These are phyloP conservation scores for Aspergillus mulundensis DNA, from an alignment of 495 filamentous ascomycete genomes.

Conservation along the genomic window DNA sequence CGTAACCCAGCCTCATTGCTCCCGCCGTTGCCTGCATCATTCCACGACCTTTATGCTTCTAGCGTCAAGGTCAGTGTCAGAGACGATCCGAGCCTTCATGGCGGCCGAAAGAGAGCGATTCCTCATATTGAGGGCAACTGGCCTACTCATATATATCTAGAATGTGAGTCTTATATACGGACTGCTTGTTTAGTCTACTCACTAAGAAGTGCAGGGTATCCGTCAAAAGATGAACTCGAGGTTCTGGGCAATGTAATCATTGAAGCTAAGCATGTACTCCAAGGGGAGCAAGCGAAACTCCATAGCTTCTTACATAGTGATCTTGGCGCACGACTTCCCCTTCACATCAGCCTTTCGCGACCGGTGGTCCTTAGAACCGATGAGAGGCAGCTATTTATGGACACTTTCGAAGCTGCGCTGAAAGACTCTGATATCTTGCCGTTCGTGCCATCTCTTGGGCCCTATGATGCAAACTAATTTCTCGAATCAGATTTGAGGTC, in stretches of 20 bases:
- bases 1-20: slow-evolving; percentile 36
- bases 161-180: slow-evolving; percentile 60
- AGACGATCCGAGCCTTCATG: slow-evolving; percentile 83
- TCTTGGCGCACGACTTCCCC: slow-evolving; percentile 70
- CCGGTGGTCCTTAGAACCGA: slow-evolving; percentile 63
- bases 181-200: neutral
- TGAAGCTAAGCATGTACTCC: slow-evolving; percentile 25
- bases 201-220: slow-evolving; percentile 61
- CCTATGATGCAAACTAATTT: neutral
- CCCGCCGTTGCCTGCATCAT: slow-evolving; percentile 76
- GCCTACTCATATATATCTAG: slow-evolving; percentile 88
- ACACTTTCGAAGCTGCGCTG: slow-evolving; percentile 32
- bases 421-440: slow-evolving; percentile 38
- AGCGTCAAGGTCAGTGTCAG: slow-evolving; percentile 63
- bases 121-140: slow-evolving; percentile 89
- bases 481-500: slow-evolving; percentile 46
- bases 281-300: slow-evolving; percentile 22
- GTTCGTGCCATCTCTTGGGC: slow-evolving; percentile 29
- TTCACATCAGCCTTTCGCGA: slow-evolving; percentile 86
- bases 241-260: slow-evolving; percentile 51
- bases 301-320: slow-evolving; percentile 68
- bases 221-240: slow-evolving; percentile 51
- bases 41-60: slow-evolving; percentile 87
- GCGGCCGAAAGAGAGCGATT: slow-evolving; percentile 71
- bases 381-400: slow-evolving; percentile 60